Base-by-base conservation (phyloP, 1,284 basidiomycete species). In the Microbotryum scabiosae region DNA sequence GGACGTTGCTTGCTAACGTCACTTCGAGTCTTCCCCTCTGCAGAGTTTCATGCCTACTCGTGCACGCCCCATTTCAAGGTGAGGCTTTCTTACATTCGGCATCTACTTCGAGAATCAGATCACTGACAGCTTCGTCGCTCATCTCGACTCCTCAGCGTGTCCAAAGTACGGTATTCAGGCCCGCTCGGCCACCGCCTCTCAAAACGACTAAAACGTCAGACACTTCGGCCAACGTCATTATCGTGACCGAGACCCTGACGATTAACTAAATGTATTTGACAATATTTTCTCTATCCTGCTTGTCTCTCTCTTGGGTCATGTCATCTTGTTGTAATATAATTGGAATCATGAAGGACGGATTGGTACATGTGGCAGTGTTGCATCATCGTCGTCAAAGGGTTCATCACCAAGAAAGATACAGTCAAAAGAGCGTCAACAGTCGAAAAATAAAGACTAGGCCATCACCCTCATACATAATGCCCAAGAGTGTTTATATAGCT, bases 31-130 rank as follows among this genome's bases (percentile, higher is more conserved):
- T 30, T 20, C 4, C 25, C 49, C 26, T 51, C 18, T 30, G 49
- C 32, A 56, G 49, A 60, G 51, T 48, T 51, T 6, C 62, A 63
- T 23, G 62, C 58, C 4, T 63, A 56, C 54, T 49, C 25, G 25
- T 60, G 57, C 30, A 59, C 56, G 0, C 56, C 61, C 4, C 36
- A 26, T 28, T 62, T 52, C 43, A 62, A 59, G 56, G 52, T 54
- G 18, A 26, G 46, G 1, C 1, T 21, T 49, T 46, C 63, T 65
- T 26, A 56, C 62, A 4, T 66, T 66, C 14, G 69, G 68, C 55
- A 70, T 66, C 59, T 67, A 70, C 50, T 64, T 63, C 32, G 70
- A 70, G 48, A 67, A 69, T 44, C 18, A 25, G 1, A 20, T 36
- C 28, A n/a, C 28, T 26, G 20, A 36, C 28, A n/a, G 10, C 25